Base-by-base conservation (phyloP, 768 basidiomycete genomes). In the Mrakia blollopis region DNA sequence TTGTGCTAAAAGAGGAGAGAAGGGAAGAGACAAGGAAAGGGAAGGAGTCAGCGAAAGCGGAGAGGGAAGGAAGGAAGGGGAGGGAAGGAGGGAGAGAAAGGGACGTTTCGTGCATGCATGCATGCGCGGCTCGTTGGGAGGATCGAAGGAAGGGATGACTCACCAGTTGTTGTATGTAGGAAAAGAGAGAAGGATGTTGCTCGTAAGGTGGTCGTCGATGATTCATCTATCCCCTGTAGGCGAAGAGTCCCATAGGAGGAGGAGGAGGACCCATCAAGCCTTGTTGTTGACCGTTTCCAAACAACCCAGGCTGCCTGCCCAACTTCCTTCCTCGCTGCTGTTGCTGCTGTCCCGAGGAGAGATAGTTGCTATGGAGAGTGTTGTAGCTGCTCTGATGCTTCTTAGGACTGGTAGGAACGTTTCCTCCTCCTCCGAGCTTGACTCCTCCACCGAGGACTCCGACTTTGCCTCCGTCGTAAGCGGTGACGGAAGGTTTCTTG, bases 371-470 rank as follows among this genome's bases (percentile, higher is more conserved):
- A 30, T n/a, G n/a, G n/a, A 76, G 52, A n/a, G 57, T 62, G 57
- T 52, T 62, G 57, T 52, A 39, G 16, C 30, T 41, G 28, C 28
- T 23, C 57, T 73, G 37, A 18, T 50, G 35, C 50, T 70, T 65
- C 74, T n/a, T 50, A 71, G 32, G 18, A 30, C 71, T 10, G n/a
- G 57, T 16, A 21, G 57, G 39, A 25, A 30, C 75, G 37, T 41
- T 57, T 3, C 16, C 65, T 37, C 69, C 78, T 6, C 84, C 84
- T 44, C 84, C 84, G 14, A 84, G 80, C 75, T 83, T 83, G 74
- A 84, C 84, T 28, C 84, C 84, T 23, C 84, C 84, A n/a, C 84
- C 84, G 10, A 84, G 79, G 60, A 83, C 83, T 30, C 82, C 83
- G 35, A 84, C 84, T 72, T 84, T 84, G 21, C 83, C 84, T 30